Conservation (phyloP, 73 alveolate species). For the Stentor coeruleus region DNA sequence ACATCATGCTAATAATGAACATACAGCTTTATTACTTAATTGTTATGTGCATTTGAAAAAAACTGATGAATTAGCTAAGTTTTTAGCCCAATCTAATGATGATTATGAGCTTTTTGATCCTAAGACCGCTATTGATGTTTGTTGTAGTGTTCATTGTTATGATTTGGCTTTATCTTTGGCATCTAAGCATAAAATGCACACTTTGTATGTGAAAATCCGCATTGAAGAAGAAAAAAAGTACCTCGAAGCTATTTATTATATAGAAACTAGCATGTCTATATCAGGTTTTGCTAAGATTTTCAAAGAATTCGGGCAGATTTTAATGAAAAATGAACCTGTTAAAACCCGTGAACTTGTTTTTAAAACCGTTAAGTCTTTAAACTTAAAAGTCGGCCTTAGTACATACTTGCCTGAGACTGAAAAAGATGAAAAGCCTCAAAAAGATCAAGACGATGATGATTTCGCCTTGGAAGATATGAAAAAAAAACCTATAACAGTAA, state of each 20-base stretch:
- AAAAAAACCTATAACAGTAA: conserved; percentile 5
- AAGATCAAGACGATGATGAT: background rate
- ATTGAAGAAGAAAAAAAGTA: conserved; percentile 68
- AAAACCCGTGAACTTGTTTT: conserved; percentile 33
- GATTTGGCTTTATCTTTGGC: conserved; percentile 78
- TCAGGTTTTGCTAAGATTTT: conserved; percentile 31
- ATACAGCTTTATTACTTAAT: conserved; percentile 85
- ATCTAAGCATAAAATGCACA: conserved; percentile 56
- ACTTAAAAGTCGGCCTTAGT: conserved; percentile 34
- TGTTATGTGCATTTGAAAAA: conserved; percentile 80
- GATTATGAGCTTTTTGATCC: conserved; percentile 86
- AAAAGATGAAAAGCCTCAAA: conserved; percentile 38
- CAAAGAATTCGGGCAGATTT: conserved; percentile 44
- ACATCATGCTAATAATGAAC: conserved; percentile 67
- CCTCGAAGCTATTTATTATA: conserved; percentile 57
- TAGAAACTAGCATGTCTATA: conserved; percentile 34
- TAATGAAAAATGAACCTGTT: conserved; percentile 49
- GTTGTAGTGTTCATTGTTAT: conserved; percentile 58
- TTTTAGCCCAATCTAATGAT: conserved; percentile 61
- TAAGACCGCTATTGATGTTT: conserved; percentile 94
- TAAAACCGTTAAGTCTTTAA: conserved; percentile 31
- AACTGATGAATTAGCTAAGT: conserved; percentile 60
- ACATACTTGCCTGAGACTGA: conserved; percentile 33
- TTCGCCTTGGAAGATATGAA: background rate
- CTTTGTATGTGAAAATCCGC: conserved; percentile 53